Conservation (phyloP, 805 yeast genomes). For the Hanseniaspora opuntiae region DNA sequence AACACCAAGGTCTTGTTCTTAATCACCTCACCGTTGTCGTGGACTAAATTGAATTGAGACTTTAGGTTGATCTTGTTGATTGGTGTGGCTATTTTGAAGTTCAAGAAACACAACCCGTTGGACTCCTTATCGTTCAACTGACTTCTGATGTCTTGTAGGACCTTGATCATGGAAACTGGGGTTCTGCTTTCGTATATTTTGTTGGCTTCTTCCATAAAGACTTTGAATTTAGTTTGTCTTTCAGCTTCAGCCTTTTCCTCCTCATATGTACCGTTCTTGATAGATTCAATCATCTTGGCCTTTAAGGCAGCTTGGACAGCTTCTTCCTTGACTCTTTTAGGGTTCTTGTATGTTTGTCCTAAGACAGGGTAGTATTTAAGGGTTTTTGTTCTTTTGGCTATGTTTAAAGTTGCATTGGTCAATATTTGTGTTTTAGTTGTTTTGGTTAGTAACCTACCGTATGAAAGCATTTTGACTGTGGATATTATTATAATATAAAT, state of each 20-base stretch:
- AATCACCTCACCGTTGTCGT: conserved; percentile 11
- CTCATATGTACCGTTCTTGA: conserved; percentile 10
- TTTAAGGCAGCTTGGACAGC: neutral
- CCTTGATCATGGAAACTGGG: conserved; percentile 6
- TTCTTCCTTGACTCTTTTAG: conserved; percentile 6
- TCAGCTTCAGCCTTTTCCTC: neutral
- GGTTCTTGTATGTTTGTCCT: conserved; percentile 9
- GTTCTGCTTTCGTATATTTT: neutral
- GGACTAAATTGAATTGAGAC: neutral
- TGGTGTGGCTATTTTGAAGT: neutral
- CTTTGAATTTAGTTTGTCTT: neutral
- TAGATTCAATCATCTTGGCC: conserved; percentile 8
- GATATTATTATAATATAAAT: neutral
- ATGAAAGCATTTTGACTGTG: neutral
- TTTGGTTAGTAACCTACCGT: neutral
- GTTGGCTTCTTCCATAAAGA: neutral
- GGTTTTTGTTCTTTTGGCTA: conserved; percentile 1
- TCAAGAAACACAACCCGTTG: neutral
- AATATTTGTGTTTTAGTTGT: neutral
- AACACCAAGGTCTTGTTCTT: conserved; percentile 51
- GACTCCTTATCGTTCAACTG: neutral
- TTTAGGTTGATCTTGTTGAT: neutral
- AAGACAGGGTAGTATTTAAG: conserved; percentile 3
- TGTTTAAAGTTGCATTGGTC: neutral
- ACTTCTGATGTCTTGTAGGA: neutral